Evolutionary conservation across 768 basidiomycete species (phyloP).

Genomic region (Hygrophorus russula): DNA sequence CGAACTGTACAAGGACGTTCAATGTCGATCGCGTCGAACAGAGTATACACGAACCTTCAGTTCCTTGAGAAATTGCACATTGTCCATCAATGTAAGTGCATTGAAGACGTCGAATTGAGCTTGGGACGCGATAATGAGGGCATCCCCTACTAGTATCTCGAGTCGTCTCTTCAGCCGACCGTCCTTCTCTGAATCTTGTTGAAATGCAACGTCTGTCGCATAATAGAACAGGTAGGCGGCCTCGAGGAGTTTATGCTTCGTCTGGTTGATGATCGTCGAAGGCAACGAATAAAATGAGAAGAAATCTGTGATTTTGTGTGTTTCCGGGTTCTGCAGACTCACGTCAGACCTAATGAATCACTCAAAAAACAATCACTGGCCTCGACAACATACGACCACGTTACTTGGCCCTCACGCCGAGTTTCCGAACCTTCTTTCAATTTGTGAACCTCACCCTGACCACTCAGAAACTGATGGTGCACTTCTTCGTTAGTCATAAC

Average conservation of each 20-base stretch:
- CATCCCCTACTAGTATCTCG: constrained; percentile 63
- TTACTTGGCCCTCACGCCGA: constrained; percentile 58
- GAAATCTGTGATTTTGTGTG: constrained; percentile 84
- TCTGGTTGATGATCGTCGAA: constrained; percentile 76
- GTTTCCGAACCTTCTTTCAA: constrained; percentile 29
- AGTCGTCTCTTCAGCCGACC: constrained; percentile 59
- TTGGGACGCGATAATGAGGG: constrained; percentile 67
- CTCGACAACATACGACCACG: constrained; percentile 96
- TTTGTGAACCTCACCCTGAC: constrained; percentile 50
- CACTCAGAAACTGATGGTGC: constrained; percentile 81
- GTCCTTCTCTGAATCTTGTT: constrained; percentile 48
- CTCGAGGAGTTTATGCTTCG: constrained; percentile 65
- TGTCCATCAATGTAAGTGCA: constrained; percentile 92
- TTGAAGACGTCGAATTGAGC: constrained; percentile 96
- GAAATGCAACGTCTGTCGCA: constrained; percentile 67
- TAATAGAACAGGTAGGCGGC: constrained; percentile 97
- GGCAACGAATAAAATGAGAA: constrained; percentile 97
- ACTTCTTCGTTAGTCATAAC: constrained; percentile 68
- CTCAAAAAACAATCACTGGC: constrained; percentile 24
- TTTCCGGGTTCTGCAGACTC: constrained; percentile 59
- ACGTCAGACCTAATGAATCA: neutral
- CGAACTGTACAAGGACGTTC: constrained; percentile 49
- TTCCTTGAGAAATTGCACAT: constrained; percentile 67
- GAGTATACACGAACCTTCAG: constrained; percentile 49
- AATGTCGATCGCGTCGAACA: neutral